Evolutionary conservation across 768 basidiomycete species (phyloP), one percentile per base, ranked within the genome.

Genomic region (Amanita fuliginea): DNA sequence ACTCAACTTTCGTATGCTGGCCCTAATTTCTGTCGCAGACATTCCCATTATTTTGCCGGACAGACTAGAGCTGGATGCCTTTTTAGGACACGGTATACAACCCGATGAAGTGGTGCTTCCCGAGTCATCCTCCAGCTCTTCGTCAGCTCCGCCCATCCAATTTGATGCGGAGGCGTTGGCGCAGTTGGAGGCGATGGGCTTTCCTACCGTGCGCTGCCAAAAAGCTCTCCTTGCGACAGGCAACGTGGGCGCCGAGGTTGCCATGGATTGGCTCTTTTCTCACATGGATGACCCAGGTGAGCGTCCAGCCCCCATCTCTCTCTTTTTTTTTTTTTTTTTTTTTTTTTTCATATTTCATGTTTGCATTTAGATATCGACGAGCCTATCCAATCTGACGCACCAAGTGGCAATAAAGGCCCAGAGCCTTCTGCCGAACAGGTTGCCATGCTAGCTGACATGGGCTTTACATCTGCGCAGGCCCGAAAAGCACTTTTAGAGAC

Each of bases 251-350:
- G 68, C 85, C 0, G 87, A 93, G 53, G 75, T 71, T 0, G 96
- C 96, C 0, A 95, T 95, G 92, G 83, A 91, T 51, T 99, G 95
- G 95, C 64, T 99, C 36, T 95, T 98, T 59, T 73, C 64, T 39
- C 95, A 97, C 62, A 89, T 94, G 88, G 94, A 97, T 0, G 95
- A 98, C 64, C 72, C 90, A 10, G 89, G 92, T 89, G 40, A 6
- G 70, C 55, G 21, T 36, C 3, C 4, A 21, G n/a, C 16, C 11
- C 2, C n/a, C 9, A 9, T 16, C 4, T 0, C 1, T 6, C n/a
- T n/a, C n/a, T 24, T 24, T 24, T 24, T 5, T 2, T 5, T 13
- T n/a, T 16, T 5, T 33, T 2, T 24, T 24, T 24, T 24, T 5
- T 2, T 5, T 13, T n/a, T 16, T 5, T 33, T 2, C 16, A 22